A percentile compares a stretch with the other conserved stretches of the same genome.
Conservation (phyloP, 148 eudicot species). For the Rhododendron mucronatum region DNA sequence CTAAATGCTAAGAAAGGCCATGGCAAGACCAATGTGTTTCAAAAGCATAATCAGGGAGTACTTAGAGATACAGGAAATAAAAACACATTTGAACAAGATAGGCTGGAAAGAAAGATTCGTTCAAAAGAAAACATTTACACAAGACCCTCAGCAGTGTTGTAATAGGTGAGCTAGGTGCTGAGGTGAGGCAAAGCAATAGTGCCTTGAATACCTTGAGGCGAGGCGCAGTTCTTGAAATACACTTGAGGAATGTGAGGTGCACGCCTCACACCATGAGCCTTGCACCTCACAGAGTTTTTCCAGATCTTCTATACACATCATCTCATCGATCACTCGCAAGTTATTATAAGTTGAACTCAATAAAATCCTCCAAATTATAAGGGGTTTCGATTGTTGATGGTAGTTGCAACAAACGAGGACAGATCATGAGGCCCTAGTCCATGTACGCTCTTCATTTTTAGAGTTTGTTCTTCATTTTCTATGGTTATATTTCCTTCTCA, state of each 20-base stretch:
- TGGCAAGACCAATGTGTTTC: neutral
- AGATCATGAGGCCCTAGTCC: neutral
- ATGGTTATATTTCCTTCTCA: neutral
- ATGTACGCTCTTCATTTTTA: neutral
- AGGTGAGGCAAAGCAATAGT: neutral
- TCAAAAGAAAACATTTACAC: neutral
- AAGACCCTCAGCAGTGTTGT: neutral
- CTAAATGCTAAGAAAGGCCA: neutral
- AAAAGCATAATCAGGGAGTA: neutral
- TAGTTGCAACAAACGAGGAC: neutral
- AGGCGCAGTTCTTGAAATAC: neutral
- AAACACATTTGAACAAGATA: neutral
- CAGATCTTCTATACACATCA: neutral
- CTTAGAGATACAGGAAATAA: neutral
- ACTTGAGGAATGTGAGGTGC: neutral
- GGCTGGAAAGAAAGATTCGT: neutral
- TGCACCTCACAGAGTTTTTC: neutral
- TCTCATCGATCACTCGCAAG: neutral
- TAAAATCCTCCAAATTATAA: neutral
- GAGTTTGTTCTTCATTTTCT: neutral
- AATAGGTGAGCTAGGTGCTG: neutral
- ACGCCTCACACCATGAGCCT: neutral
- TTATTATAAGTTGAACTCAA: neutral
- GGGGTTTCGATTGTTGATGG: neutral
- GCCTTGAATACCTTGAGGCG: neutral